phyloP scores from a whole-genome alignment of 78 protist species.

The Neovahlkampfia damariscottae region DNA sequence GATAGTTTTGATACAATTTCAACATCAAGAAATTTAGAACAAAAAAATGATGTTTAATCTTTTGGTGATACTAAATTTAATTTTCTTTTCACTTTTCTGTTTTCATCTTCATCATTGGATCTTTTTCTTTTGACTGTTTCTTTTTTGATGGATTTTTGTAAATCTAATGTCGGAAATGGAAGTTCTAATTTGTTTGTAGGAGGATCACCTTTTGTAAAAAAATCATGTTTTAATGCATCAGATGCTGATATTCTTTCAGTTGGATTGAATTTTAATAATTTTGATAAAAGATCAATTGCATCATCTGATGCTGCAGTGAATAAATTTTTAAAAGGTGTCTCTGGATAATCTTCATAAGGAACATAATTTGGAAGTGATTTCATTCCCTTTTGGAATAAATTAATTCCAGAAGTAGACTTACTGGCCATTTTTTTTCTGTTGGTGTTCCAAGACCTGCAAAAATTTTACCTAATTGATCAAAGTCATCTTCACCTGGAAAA shows the following conservation, averaged over 20 bases:
- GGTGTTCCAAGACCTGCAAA: slow-evolving; percentile 75
- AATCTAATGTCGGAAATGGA: slow-evolving; percentile 1
- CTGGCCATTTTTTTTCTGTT: slow-evolving; percentile 62
- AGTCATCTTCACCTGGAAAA: slow-evolving; percentile 89
- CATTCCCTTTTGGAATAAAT: too few species aligned
- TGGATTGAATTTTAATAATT: slow-evolving; percentile 86
- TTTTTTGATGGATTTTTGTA: too few species aligned
- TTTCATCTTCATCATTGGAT: too few species aligned
- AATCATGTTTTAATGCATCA: slow-evolving; percentile 87
- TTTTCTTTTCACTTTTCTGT: too few species aligned
- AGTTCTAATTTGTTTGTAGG: background rate
- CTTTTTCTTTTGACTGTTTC: too few species aligned
- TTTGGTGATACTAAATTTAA: too few species aligned
- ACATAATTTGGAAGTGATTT: slow-evolving; percentile 71
- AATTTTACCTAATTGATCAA: slow-evolving; percentile 86
- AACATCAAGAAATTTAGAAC: too few species aligned
- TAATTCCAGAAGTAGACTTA: too few species aligned
- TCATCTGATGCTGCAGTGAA: slow-evolving; percentile 82
- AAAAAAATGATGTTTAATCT: too few species aligned
- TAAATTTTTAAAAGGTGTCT: slow-evolving; percentile 25
- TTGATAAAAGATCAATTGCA: slow-evolving; percentile 79
- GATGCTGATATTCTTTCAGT: slow-evolving; percentile 77
- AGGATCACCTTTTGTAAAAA: slow-evolving; percentile 30
- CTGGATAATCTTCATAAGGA: slow-evolving; percentile 38
- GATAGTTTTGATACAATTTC: too few species aligned